Evolutionary conservation across 2,329 filamentous ascomycete genomes (phyloP), one percentile per base, ranked within the genome.

Genomic region (Ascochyta rabiei): DNA sequence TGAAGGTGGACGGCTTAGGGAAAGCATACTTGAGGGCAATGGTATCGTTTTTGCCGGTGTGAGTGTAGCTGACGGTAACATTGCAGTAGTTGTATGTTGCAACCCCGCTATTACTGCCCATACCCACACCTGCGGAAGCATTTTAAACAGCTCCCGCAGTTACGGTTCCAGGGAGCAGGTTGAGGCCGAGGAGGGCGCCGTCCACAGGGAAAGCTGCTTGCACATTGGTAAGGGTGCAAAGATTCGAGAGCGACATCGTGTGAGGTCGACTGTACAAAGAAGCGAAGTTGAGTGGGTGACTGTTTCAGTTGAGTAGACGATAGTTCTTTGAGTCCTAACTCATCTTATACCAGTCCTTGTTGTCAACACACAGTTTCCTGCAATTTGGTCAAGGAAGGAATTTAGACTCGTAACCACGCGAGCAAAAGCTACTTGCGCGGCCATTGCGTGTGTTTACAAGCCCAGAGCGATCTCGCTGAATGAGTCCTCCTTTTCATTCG

Each of bases 11-110:
- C 0, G 79, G 79, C 3, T 75, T 60, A 0, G 80, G 80, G 9
- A 81, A 69, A 69, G 75, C 80, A 62, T 77, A 77, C 23, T 69
- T 59, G n/a, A 67, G 23, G 6, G 53, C 54, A 8, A 65, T 50
- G 2, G 34, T 45, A 18, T 67, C 48, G 37, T 42, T 49, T 42
- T 59, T 66, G 24, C 78, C 79, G 28, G 74, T 67, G 47, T 81
- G 80, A 2, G 75, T 73, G 60, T 81, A 81, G 23, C 75, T 72
- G 42, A 81, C 75, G 4, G 76, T 79, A 28, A 81, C 73, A 47
- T 81, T 80, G 64, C 80, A 81, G 60, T 78, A 81, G 65, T 47
- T 53, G 48, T 65, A 62, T 2, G 59, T 65, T 10, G 56, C 28
- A 18, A 21, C 35, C 7, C 35, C 43, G 19, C 40, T 35, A 21